These are phyloP conservation scores for Blepharisma japonicum DNA, from an alignment of 73 alveolate genomes.

Conservation along the genomic window DNA sequence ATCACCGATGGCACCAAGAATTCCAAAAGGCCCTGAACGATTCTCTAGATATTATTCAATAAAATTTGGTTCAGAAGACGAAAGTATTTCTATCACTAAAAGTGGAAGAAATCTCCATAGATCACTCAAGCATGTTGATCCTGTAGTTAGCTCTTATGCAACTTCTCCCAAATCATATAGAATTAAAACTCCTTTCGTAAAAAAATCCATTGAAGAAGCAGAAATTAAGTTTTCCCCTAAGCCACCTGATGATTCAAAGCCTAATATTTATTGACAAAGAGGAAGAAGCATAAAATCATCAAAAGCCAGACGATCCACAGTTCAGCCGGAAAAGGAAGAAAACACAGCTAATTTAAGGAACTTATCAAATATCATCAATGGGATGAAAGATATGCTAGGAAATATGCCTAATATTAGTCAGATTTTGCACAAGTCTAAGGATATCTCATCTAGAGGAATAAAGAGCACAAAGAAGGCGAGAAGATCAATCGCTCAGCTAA, in stretches of 20 bases:
- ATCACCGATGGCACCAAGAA: constrained; percentile 26
- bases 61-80: background rate
- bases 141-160: background rate
- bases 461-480: too few species aligned
- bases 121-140: constrained; percentile 6
- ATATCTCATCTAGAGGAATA: background rate
- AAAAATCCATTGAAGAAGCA: background rate
- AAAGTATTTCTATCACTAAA: background rate
- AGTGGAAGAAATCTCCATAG: background rate
- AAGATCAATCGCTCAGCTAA: too few species aligned
- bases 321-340: background rate
- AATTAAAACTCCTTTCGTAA: background rate
- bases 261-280: background rate
- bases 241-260: too few species aligned
- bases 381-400: constrained; percentile 17
- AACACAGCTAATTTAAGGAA: background rate
- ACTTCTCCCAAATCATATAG: background rate
- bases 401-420: constrained; percentile 11
- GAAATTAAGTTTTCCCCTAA: too few species aligned
- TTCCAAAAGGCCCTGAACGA: constrained; percentile 1
- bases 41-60: background rate
- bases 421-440: constrained; percentile 1
- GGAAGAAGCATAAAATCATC: background rate
- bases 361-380: constrained; percentile 7
- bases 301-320: background rate